A percentile compares a stretch with the other conserved stretches of the same genome.
Evolutionary conservation across 768 basidiomycete genomes (phyloP).

Genomic region (Serendipita vermifera): DNA sequence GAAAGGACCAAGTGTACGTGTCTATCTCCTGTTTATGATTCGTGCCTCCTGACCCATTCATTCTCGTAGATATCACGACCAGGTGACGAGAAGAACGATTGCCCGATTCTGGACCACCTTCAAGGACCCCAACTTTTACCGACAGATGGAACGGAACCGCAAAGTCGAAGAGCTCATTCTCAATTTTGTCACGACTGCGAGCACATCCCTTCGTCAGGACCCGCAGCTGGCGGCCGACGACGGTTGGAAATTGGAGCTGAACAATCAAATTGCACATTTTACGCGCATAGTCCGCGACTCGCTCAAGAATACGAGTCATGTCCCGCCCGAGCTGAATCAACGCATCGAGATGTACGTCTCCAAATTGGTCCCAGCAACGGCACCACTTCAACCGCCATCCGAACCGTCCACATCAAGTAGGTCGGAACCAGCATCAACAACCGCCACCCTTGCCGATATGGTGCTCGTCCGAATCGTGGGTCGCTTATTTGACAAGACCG

Average conservation of each 20-base stretch:
- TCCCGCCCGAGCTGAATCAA: conserved; percentile 67
- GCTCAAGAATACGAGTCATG: conserved; percentile 56
- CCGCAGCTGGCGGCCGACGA: conserved; percentile 62
- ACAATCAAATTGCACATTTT: conserved; percentile 83
- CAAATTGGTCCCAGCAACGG: conserved; percentile 52
- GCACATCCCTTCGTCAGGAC: conserved; percentile 78
- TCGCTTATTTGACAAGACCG: conserved; percentile 59
- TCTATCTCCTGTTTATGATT: not conserved
- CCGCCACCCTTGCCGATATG: conserved; percentile 49
- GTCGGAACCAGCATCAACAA: conserved; percentile 28
- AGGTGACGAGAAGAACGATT: conserved; percentile 77
- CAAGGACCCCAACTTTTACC: conserved; percentile 69
- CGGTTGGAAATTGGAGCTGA: conserved; percentile 86
- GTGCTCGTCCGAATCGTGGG: conserved; percentile 56
- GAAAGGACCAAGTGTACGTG: conserved; percentile 75
- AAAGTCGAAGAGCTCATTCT: conserved; percentile 97
- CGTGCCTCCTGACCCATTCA: conserved; percentile 10
- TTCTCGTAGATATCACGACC: conserved; percentile 64
- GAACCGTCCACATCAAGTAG: conserved; percentile 37
- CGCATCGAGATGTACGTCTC: conserved; percentile 74
- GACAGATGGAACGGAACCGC: conserved; percentile 88
- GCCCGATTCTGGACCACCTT: conserved; percentile 88
- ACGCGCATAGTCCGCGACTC: conserved; percentile 76
- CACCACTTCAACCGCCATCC: conserved; percentile 30
- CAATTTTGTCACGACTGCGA: conserved; percentile 88